Percentiles rank a stretch among this genome's conserved stretches.
These are phyloP conservation scores for Sphagnum contortum DNA, from an alignment of 225 moss, liverwort and hornwort species.

Conservation along the genomic window DNA sequence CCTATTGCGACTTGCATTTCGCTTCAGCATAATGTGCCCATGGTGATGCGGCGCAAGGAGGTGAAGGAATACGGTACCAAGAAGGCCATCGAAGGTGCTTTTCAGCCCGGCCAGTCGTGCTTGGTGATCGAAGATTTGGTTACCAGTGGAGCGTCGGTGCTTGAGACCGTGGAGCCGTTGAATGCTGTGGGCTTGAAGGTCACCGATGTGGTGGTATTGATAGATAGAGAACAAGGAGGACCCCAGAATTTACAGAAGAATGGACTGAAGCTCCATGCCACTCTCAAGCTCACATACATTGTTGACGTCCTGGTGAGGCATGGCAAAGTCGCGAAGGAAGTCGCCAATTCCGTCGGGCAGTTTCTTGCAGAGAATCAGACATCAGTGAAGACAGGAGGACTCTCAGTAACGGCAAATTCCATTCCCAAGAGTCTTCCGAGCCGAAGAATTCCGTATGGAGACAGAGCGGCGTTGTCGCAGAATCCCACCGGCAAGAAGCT, in stretches of 20 bases:
- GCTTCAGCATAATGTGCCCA: slow-evolving; percentile 61
- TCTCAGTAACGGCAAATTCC: neutral
- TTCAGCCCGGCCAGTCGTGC: slow-evolving; percentile 66
- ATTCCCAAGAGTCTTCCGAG: neutral
- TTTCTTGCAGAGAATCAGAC: slow-evolving; percentile 68
- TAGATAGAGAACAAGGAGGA: slow-evolving; percentile 78
- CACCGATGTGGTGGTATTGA: slow-evolving; percentile 76
- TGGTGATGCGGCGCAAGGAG: slow-evolving; percentile 97
- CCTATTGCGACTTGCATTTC: slow-evolving; percentile 89
- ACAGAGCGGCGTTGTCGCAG: slow-evolving; percentile 47
- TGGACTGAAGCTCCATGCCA: slow-evolving; percentile 70
- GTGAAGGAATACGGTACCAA: slow-evolving; percentile 94
- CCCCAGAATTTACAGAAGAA: slow-evolving; percentile 47
- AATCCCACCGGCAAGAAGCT: slow-evolving; percentile 76
- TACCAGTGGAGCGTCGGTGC: slow-evolving; percentile 83
- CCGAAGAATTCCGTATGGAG: slow-evolving; percentile 35
- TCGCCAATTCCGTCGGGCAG: slow-evolving; percentile 53
- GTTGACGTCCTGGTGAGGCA: slow-evolving; percentile 66
- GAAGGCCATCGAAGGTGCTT: slow-evolving; percentile 92
- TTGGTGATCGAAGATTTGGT: slow-evolving; percentile 90
- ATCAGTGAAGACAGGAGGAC: slow-evolving; percentile 13
- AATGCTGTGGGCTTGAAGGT: slow-evolving; percentile 60
- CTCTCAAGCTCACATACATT: slow-evolving; percentile 60
- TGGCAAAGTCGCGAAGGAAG: slow-evolving; percentile 51
- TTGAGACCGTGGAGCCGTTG: slow-evolving; percentile 78